Percentiles rank a stretch among this genome's conserved stretches.
Conservation (phyloP, 2,329 filamentous ascomycete species). For the Colletotrichum brevisporum region DNA sequence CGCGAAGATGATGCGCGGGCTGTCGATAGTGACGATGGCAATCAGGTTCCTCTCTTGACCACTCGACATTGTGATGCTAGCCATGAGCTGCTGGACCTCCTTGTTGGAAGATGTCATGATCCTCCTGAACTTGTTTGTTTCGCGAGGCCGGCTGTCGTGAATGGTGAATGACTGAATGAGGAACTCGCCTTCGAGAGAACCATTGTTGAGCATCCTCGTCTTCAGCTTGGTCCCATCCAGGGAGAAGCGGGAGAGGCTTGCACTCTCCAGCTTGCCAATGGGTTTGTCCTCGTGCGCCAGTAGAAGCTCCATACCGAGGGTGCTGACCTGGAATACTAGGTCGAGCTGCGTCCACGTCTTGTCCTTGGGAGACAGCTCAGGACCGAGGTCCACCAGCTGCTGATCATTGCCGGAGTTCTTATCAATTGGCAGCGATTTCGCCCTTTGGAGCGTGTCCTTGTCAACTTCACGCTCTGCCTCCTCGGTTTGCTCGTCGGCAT, state of each 20-base stretch:
- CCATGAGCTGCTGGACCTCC: slow-evolving; percentile 98
- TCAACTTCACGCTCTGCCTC: slow-evolving; percentile 83
- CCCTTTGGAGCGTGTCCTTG: slow-evolving; percentile 64
- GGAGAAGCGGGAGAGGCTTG: slow-evolving; percentile 93
- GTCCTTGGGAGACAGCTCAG: slow-evolving; percentile 77
- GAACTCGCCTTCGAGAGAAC: slow-evolving; percentile 91
- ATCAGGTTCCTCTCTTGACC: slow-evolving; percentile 86
- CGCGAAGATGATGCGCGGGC: slow-evolving; percentile 93
- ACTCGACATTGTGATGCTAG: slow-evolving; percentile 92
- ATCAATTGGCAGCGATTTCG: slow-evolving; percentile 53
- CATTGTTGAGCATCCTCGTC: slow-evolving; percentile 91
- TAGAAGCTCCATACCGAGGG: slow-evolving; percentile 89
- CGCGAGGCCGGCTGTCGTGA: slow-evolving; percentile 87
- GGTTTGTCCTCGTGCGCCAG: slow-evolving; percentile 82
- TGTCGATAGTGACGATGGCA: slow-evolving; percentile 93
- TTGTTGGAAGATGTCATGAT: slow-evolving; percentile 99
- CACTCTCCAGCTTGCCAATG: slow-evolving; percentile 81
- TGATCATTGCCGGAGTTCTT: slow-evolving; percentile 53
- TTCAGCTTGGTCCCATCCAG: slow-evolving; percentile 94
- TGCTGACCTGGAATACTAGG: slow-evolving; percentile 89
- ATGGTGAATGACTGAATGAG: slow-evolving; percentile 96
- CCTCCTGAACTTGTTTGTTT: slow-evolving; percentile 95
- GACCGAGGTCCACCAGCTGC: slow-evolving; percentile 69
- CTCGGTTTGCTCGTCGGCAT: slow-evolving; percentile 78
- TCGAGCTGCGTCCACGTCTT: slow-evolving; percentile 94